Percentiles rank a stretch among this genome's conserved stretches.
phyloP scores from a whole-genome alignment of 768 basidiomycete species.

The Lyophyllum decastes region DNA sequence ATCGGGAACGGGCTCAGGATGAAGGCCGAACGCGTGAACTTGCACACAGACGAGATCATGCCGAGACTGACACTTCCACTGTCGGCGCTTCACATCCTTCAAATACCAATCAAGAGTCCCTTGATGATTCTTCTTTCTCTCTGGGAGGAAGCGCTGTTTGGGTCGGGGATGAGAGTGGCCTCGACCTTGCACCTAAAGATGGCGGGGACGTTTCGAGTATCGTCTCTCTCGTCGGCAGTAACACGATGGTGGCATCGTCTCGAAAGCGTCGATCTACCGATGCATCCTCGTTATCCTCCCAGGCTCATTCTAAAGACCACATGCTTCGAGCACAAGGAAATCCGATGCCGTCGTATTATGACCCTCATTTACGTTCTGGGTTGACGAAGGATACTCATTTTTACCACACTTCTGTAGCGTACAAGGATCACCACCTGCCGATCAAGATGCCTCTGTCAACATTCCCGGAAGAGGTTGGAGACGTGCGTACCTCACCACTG shows the following conservation, averaged over 20 bases:
- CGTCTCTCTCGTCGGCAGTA: slow-evolving; percentile 37
- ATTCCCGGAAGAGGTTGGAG: slow-evolving; percentile 95
- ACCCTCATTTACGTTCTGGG: slow-evolving; percentile 48
- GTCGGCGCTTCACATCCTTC: slow-evolving; percentile 28
- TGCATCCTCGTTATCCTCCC: slow-evolving; percentile 72
- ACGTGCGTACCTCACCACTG: slow-evolving; percentile 52
- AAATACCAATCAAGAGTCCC: slow-evolving; percentile 46
- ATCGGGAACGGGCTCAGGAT: slow-evolving; percentile 26
- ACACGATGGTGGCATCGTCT: slow-evolving; percentile 42
- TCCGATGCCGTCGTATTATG: slow-evolving; percentile 43
- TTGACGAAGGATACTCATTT: slow-evolving; percentile 90
- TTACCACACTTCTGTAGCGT: slow-evolving; percentile 82
- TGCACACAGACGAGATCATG: slow-evolving; percentile 27
- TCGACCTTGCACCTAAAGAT: slow-evolving; percentile 51
- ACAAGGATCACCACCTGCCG: slow-evolving; percentile 82
- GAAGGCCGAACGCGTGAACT: slow-evolving; percentile 37
- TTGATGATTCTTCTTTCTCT: slow-evolving; percentile 74
- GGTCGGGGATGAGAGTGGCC: slow-evolving; percentile 74
- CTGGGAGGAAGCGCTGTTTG: slow-evolving; percentile 82
- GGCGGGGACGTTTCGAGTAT: slow-evolving; percentile 44
- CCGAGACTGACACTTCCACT: slow-evolving; percentile 39
- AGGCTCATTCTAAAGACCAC: slow-evolving; percentile 45
- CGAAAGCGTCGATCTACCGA: slow-evolving; percentile 69
- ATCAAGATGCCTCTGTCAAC: slow-evolving; percentile 89
- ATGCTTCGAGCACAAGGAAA: slow-evolving; percentile 32